Evolutionary conservation across 495 filamentous ascomycete species (phyloP).

Genomic region (Tuber calosporum): DNA sequence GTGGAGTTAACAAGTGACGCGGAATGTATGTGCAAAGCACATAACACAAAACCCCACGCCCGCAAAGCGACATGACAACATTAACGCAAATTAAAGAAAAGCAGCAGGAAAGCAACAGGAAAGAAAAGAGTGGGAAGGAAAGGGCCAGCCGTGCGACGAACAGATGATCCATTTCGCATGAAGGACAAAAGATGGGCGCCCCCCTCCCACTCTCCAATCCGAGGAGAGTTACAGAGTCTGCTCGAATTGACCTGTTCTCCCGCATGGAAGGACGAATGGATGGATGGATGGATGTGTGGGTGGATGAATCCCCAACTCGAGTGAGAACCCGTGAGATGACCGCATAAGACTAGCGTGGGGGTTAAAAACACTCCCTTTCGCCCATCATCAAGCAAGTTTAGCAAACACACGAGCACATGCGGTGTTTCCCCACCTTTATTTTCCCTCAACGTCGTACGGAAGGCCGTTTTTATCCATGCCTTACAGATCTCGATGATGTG

Average conservation of each 20-base stretch:
- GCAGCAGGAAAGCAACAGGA: not conserved
- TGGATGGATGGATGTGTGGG: not conserved
- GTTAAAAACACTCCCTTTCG: not conserved
- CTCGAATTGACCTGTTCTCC: not conserved
- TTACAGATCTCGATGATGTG: not conserved
- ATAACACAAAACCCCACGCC: not conserved
- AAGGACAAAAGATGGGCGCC: not conserved
- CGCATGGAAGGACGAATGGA: not conserved
- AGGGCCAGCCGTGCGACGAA: slow-evolving; percentile 11
- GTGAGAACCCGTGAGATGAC: slow-evolving; percentile 6
- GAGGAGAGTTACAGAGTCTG: not conserved
- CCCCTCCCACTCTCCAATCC: not conserved
- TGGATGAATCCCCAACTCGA: not conserved
- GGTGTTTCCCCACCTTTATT: not conserved
- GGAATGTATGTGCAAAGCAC: not conserved
- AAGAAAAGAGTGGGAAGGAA: slow-evolving; percentile 14
- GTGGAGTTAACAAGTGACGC: not conserved
- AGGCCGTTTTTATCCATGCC: not conserved
- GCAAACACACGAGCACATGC: not conserved
- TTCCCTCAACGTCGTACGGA: not conserved
- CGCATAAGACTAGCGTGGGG: not conserved
- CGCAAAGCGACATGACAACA: not conserved
- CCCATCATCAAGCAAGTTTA: not conserved
- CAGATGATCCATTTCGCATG: not conserved
- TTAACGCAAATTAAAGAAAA: slow-evolving; percentile 2